A percentile compares a stretch with the other conserved stretches of the same genome.
These are phyloP conservation scores for Aspergillus aculeatus DNA, from an alignment of 2,329 filamentous ascomycete genomes.

Conservation along the genomic window DNA sequence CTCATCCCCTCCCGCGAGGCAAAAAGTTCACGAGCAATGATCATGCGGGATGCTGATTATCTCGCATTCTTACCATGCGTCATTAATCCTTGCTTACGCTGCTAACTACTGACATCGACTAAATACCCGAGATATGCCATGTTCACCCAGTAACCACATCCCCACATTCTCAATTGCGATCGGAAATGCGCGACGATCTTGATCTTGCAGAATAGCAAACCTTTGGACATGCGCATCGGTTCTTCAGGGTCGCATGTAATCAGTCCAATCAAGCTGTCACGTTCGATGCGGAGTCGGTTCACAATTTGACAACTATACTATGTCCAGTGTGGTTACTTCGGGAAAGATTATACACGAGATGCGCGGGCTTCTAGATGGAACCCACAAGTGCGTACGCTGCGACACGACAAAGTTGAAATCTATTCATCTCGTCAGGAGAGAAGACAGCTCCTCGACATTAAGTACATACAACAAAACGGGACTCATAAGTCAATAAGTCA, in stretches of 20 bases:
- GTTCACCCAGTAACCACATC: background rate
- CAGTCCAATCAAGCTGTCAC: no score
- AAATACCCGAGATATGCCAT: background rate
- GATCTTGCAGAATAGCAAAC: background rate
- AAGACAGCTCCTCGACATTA: background rate
- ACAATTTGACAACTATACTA: no score
- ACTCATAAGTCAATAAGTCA: background rate
- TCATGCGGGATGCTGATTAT: no score
- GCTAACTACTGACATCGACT: no score
- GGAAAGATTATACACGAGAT: background rate
- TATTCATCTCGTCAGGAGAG: background rate
- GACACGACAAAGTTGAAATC: background rate
- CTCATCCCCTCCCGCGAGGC: no score
- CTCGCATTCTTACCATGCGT: no score
- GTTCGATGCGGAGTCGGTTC: no score
- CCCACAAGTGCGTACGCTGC: background rate
- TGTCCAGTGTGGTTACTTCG: no score
- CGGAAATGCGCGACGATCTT: background rate
- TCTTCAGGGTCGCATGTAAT: background rate
- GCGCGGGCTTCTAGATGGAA: background rate
- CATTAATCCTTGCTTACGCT: no score
- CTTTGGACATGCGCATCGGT: background rate
- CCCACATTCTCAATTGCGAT: background rate
- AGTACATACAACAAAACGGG: background rate
- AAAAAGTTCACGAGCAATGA: no score